phyloP scores from a whole-genome alignment of 2,329 filamentous ascomycete species.

The Phialophora verrucosa region DNA sequence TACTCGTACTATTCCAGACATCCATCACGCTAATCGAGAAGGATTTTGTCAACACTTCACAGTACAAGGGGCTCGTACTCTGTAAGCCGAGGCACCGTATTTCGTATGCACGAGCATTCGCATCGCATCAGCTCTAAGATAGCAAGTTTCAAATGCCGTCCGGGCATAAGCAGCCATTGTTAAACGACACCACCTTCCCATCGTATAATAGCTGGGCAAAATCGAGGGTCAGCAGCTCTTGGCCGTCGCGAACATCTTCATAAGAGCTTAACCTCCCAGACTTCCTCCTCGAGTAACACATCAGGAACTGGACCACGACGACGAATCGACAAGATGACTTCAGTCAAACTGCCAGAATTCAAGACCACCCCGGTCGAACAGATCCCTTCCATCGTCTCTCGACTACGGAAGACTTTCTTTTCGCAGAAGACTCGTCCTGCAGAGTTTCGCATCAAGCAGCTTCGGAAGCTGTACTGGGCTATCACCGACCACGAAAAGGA shows the following conservation, averaged over 20 bases:
- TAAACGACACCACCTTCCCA: too few relatives aligned
- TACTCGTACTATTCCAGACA: not conserved
- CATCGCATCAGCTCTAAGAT: not conserved
- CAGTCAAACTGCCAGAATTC: conserved; percentile 53
- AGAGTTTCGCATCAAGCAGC: conserved; percentile 80
- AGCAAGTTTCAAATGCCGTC: not conserved
- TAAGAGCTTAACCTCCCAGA: not conserved
- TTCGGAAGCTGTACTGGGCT: conserved; percentile 94
- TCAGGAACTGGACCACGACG: not conserved
- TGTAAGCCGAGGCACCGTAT: not conserved
- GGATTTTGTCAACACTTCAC: not conserved
- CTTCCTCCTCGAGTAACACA: not conserved
- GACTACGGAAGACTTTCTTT: conserved; percentile 71
- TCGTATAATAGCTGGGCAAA: too few relatives aligned
- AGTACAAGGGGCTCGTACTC: too few relatives aligned
- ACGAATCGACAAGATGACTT: conserved; percentile 41
- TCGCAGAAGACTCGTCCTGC: conserved; percentile 82
- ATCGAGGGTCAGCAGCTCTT: not conserved
- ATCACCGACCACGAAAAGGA: conserved; percentile 76
- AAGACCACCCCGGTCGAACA: conserved; percentile 68
- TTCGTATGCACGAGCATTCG: not conserved
- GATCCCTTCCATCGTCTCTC: conserved; percentile 67
- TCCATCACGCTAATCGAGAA: too few relatives aligned
- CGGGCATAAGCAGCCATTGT: not conserved
- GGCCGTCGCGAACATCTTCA: not conserved